Evolutionary conservation across 352 stramenopile genomes (phyloP).

Genomic region (Phytophthora citricola): DNA sequence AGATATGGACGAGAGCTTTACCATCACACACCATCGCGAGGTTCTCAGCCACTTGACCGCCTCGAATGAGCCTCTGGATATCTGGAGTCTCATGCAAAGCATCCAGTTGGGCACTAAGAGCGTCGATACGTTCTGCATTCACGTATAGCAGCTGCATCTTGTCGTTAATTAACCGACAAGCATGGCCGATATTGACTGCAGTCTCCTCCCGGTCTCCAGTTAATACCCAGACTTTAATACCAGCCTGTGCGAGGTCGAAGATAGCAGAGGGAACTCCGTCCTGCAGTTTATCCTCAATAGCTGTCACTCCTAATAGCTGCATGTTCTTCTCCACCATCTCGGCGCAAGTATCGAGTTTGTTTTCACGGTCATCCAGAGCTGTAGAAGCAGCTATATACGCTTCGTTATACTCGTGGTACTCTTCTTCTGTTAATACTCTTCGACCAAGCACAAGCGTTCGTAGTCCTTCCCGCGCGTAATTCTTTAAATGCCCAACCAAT

Average conservation of each 20-base stretch:
- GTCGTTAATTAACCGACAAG: constrained; percentile 73
- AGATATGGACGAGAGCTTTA: constrained; percentile 72
- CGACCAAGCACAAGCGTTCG: constrained; percentile 80
- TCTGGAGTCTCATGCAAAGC: constrained; percentile 47
- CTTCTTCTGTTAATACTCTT: constrained; percentile 48
- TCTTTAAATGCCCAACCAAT: constrained; percentile 57
- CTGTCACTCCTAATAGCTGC: constrained; percentile 92
- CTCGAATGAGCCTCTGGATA: constrained; percentile 52
- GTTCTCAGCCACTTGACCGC: constrained; percentile 45
- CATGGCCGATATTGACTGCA: constrained; percentile 97
- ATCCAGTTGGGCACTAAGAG: constrained; percentile 55
- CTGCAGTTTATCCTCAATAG: constrained; percentile 97
- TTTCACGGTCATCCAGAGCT: constrained; percentile 58
- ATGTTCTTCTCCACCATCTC: constrained; percentile 76
- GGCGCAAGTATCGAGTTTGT: constrained; percentile 60
- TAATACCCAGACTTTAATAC: constrained; percentile 98
- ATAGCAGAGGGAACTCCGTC: constrained; percentile 95
- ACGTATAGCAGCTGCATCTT: constrained; percentile 75
- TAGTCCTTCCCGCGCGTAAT: constrained; percentile 79
- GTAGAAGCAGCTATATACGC: constrained; percentile 61
- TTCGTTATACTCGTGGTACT: constrained; percentile 69
- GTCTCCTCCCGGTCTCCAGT: constrained; percentile 98
- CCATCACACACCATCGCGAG: constrained; percentile 74
- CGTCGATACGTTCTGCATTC: constrained; percentile 54
- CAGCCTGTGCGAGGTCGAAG: constrained; percentile 90